A percentile compares a stretch with the other conserved stretches of the same genome.
These are phyloP conservation scores for Pichia sp. DNA, from an alignment of 1,139 yeast genomes.

Conservation along the genomic window DNA sequence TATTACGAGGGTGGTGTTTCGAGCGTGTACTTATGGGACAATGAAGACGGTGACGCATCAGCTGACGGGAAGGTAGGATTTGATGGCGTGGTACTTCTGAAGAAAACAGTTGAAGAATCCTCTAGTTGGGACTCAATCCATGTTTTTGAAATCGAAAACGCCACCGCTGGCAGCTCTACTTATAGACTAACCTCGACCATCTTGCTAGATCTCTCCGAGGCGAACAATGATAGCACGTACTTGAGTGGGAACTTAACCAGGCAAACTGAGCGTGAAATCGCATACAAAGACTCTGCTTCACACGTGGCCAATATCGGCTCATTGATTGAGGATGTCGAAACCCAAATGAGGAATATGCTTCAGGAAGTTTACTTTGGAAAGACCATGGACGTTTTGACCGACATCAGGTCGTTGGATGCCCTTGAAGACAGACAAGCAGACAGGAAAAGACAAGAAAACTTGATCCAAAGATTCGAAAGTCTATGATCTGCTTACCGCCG, in stretches of 20 bases:
- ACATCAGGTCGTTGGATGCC: conserved; percentile 56
- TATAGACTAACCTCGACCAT: conserved; percentile 87
- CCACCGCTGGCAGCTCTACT: conserved; percentile 38
- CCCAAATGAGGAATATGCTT: conserved; percentile 76
- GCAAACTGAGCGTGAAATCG: conserved; percentile 55
- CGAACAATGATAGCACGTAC: conserved; percentile 29
- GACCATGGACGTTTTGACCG: conserved; percentile 78
- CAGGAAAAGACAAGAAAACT: conserved; percentile 43
- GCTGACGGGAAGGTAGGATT: conserved; percentile 47
- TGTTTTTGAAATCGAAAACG: conserved; percentile 71
- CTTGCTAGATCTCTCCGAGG: conserved; percentile 55
- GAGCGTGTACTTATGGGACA: conserved; percentile 91
- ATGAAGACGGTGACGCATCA: conserved; percentile 48
- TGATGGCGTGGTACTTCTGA: conserved; percentile 88
- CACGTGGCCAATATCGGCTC: conserved; percentile 86
- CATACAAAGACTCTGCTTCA: conserved; percentile 44
- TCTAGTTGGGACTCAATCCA: conserved; percentile 40
- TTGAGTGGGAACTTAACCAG: conserved; percentile 84
- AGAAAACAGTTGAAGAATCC: conserved; percentile 52
- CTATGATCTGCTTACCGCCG: conserved; percentile 18
- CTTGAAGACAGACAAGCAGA: conserved; percentile 39
- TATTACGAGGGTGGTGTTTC: conserved; percentile 93
- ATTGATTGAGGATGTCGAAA: conserved; percentile 82
- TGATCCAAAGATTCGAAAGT: conserved; percentile 44
- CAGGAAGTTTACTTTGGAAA: conserved; percentile 96